phyloP scores from a whole-genome alignment of 192 early-diverging fungal species.

The Rhizoclosmatium sp. region DNA sequence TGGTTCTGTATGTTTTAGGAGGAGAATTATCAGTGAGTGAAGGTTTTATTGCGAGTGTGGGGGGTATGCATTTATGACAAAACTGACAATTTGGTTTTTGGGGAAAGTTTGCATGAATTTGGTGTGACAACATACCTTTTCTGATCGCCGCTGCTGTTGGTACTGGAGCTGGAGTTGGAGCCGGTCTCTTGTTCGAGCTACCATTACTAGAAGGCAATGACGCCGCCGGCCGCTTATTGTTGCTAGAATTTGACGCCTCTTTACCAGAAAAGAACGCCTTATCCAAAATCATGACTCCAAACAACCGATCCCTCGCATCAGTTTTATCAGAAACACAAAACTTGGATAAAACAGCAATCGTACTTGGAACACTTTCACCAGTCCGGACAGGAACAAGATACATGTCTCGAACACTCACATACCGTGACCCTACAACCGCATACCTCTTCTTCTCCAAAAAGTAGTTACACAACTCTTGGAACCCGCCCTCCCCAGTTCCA shows the following conservation, averaged over 20 bases:
- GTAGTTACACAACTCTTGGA: conserved; percentile 64
- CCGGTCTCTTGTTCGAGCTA: not conserved
- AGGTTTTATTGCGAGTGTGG: not conserved
- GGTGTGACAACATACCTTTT: no score
- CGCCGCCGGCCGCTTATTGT: not conserved
- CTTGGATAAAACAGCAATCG: conserved; percentile 59
- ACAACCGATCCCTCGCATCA: conserved; percentile 56
- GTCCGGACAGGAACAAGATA: conserved; percentile 71
- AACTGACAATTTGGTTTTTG: not conserved
- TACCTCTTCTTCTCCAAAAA: conserved; percentile 66
- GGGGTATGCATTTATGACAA: no score
- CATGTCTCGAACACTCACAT: conserved; percentile 76
- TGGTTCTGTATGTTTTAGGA: conserved; percentile 3
- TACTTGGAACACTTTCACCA: conserved; percentile 62
- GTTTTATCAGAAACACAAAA: conserved; percentile 20
- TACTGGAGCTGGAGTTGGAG: not conserved
- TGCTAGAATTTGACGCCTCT: not conserved
- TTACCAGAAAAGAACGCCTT: conserved; percentile 48
- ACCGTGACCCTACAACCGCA: conserved; percentile 74
- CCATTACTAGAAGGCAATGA: not conserved
- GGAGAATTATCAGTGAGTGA: not conserved
- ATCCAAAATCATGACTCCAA: conserved; percentile 68
- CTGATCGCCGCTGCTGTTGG: not conserved
- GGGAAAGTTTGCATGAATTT: not conserved
- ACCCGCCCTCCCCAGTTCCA: conserved; percentile 42